Conservation (phyloP, 164 flowering plant genomes). For the Hamamelis virginiana region DNA sequence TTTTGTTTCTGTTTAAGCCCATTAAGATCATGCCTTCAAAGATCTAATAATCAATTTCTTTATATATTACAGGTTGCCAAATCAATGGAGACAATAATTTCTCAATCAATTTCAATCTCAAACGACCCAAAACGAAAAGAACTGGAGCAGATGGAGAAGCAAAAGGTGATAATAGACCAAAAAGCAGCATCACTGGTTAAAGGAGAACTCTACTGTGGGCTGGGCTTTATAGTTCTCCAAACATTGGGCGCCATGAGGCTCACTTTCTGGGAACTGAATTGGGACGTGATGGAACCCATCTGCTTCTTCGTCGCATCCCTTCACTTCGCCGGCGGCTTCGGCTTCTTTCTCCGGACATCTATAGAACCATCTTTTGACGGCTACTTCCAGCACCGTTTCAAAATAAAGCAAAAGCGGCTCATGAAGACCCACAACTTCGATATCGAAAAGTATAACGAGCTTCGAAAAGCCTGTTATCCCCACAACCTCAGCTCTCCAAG, state of each 20-base stretch:
- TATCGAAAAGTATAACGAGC: conserved; percentile 25
- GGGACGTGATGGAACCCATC: conserved; percentile 68
- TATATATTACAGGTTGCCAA: conserved; percentile 51
- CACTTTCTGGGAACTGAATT: conserved; percentile 55
- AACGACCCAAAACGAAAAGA: conserved; percentile 39
- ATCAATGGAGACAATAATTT: conserved; percentile 31
- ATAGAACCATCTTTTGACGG: conserved; percentile 51
- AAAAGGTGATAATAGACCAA: conserved; percentile 34
- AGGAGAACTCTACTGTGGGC: conserved; percentile 42
- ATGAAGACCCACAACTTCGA: conserved; percentile 34
- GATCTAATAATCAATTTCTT: too few relatives aligned
- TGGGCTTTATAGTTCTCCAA: conserved; percentile 37
- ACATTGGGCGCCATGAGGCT: conserved; percentile 46
- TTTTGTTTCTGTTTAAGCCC: too few relatives aligned
- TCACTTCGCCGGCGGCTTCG: conserved; percentile 34
- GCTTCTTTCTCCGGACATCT: conserved; percentile 44
- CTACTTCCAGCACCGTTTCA: conserved; percentile 33
- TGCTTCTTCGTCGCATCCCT: conserved; percentile 51
- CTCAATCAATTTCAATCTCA: conserved; percentile 16
- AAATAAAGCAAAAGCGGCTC: conserved; percentile 36
- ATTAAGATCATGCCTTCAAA: too few relatives aligned
- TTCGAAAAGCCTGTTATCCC: conserved; percentile 22
- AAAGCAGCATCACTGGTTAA: conserved; percentile 37
- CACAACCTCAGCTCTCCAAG: too few relatives aligned
- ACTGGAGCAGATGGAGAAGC: conserved; percentile 37